Evolutionary conservation across 495 filamentous ascomycete species (phyloP).

Genomic region (Neurospora africana): DNA sequence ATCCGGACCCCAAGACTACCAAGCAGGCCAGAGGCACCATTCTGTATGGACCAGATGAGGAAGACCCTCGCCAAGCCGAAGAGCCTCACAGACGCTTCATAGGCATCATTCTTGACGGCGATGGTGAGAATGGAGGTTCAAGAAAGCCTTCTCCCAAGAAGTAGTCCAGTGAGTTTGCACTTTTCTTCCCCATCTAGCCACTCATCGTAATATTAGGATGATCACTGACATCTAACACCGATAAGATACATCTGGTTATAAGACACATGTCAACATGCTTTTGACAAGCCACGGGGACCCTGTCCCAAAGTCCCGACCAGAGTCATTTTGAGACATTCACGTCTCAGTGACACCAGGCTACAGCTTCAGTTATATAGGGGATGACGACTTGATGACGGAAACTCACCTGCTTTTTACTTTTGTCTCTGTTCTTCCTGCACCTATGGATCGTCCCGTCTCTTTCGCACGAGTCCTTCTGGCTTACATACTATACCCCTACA

Average conservation of each 20-base stretch:
- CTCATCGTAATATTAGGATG: background rate
- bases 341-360: background rate
- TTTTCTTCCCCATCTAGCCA: background rate
- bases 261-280: background rate
- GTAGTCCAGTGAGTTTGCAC: background rate
- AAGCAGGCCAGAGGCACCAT: background rate
- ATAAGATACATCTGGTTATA: background rate
- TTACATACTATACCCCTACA: background rate
- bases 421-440: background rate
- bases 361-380: background rate
- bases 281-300: background rate
- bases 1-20: background rate
- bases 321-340: background rate
- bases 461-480: background rate
- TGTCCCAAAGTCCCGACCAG: background rate
- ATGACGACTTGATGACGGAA: background rate
- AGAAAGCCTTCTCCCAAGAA: background rate
- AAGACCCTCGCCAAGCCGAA: background rate
- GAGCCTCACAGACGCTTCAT: background rate
- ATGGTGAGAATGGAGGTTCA: background rate
- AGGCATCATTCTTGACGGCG: background rate
- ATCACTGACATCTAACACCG: background rate
- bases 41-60: background rate
- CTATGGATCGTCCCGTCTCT: background rate
- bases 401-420: background rate